A percentile compares a stretch with the other conserved stretches of the same genome.
Evolutionary conservation across 2,329 filamentous ascomycete genomes (phyloP).

Genomic region (Aspergillus pseudotamarii): DNA sequence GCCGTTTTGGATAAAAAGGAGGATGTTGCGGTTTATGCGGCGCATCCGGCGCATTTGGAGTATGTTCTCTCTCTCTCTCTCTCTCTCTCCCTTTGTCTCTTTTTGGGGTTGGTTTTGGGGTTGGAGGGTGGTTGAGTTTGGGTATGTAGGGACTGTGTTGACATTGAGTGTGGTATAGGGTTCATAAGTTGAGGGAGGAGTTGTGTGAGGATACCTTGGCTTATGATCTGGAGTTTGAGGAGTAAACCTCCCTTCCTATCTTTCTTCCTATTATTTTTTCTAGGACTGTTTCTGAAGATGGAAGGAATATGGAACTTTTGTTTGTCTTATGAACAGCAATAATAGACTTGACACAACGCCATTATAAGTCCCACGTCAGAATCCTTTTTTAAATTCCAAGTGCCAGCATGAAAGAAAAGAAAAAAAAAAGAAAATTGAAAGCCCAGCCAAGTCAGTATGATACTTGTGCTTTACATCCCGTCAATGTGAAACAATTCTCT

Average conservation of each 20-base stretch:
- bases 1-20: slow-evolving; percentile 49
- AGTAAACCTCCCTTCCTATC: not conserved
- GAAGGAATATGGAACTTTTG: slow-evolving; percentile 7
- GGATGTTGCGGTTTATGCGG: slow-evolving; percentile 46
- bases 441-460: not conserved
- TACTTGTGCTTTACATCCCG: slow-evolving; percentile 4
- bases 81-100: not conserved
- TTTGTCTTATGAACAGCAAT: slow-evolving; percentile 2
- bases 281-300: not conserved
- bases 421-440: slow-evolving; percentile 2
- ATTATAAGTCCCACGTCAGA: not conserved
- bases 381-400: slow-evolving; percentile 6
- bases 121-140: no score
- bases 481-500: slow-evolving; percentile 2
- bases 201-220: slow-evolving; percentile 47
- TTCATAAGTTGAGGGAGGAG: slow-evolving; percentile 43
- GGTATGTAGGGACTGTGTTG: no score
- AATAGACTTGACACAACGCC: slow-evolving; percentile 1
- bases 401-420: slow-evolving; percentile 17
- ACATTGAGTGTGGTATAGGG: slow-evolving; percentile 26
- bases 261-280: not conserved
- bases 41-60: slow-evolving; percentile 51
- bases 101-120: not conserved
- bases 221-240: slow-evolving; percentile 44
- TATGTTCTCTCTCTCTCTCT: slow-evolving; percentile 31